Base-by-base conservation (phyloP, 2,329 filamentous ascomycete genomes). In the Alternaria brassicae region DNA sequence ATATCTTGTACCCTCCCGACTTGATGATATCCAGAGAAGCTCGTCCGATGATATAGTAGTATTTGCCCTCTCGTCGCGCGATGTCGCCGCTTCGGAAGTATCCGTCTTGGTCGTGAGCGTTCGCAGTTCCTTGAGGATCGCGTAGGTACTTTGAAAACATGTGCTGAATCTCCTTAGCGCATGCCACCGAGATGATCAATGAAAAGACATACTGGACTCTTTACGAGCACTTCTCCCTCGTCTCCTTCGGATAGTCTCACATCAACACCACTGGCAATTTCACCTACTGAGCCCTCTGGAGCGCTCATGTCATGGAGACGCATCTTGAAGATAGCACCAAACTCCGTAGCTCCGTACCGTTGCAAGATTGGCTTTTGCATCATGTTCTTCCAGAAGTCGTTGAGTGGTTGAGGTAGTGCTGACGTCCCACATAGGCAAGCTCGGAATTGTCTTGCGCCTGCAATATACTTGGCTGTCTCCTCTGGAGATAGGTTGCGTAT, bases 11-110 rank as follows among this genome's bases (percentile, higher is more conserved):
- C 0, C 84, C 84, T 15, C 84, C 83, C 1, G 81, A 82, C 62
- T 86, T 86, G 69, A 86, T 84, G 30, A 86, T 78, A 61, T 85
- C 83, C 6, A 84, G 77, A 17, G 80, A 83, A 9, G 81, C 82
- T 10, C 83, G 79, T 8, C 84, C 84, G 53, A 84, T 76, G 53
- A 86, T 85, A 36, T 77, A 86, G 66, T 85, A 86, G 60, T 73
- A 83, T 69, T 61, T 81, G 59, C 76, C 78, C 56, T 81, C 76
- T 59, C 69, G 70, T 12, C 79, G 68, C 12, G 71, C 72, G 42
- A 78, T 72, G 37, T 84, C 82, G 9, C 81, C 81, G 0, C 81
- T 84, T 62, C 79, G 80, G 68, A 83, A 84, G 75, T 81, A 84
- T 9, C 81, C 81, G 41, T 83, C 80, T 1, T 70, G 59, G 1